These are phyloP conservation scores for Neurospora discreta DNA, from an alignment of 495 filamentous ascomycete species.

Conservation along the genomic window DNA sequence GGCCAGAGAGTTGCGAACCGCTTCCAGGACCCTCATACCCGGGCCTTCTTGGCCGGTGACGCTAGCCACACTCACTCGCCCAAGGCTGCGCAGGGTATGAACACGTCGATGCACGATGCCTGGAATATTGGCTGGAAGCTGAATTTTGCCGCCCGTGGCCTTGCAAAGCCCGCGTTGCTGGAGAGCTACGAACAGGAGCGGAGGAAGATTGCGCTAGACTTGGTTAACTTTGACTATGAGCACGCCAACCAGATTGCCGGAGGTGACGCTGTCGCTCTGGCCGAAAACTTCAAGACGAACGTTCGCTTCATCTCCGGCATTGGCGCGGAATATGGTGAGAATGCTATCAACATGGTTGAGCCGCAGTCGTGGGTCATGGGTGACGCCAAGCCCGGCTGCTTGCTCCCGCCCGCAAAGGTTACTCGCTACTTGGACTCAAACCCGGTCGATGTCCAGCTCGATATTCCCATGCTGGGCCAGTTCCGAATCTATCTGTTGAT, in stretches of 20 bases:
- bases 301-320: constrained; percentile 58
- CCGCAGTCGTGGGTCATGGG: constrained; percentile 31
- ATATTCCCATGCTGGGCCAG: constrained; percentile 59
- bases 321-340: constrained; percentile 50
- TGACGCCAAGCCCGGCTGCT: constrained; percentile 42
- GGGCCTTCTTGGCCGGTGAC: constrained; percentile 64
- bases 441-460: constrained; percentile 58
- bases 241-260: constrained; percentile 48
- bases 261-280: constrained; percentile 44
- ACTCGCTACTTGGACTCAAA: constrained; percentile 60
- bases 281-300: constrained; percentile 53
- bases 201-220: constrained; percentile 46
- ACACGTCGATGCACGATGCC: constrained; percentile 64
- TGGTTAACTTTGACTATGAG: constrained; percentile 57
- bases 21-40: constrained; percentile 41
- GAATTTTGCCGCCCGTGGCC: constrained; percentile 46
- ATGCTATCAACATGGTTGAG: constrained; percentile 41
- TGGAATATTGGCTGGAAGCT: constrained; percentile 75
- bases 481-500: constrained; percentile 58
- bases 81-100: constrained; percentile 73
- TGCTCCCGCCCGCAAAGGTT: constrained; percentile 51
- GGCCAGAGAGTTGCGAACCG: constrained; percentile 53
- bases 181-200: constrained; percentile 57
- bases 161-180: constrained; percentile 41
- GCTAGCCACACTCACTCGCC: constrained; percentile 67